These are phyloP conservation scores for Gossypium aridum DNA, from an alignment of 441 rosid genomes.

Conservation along the genomic window DNA sequence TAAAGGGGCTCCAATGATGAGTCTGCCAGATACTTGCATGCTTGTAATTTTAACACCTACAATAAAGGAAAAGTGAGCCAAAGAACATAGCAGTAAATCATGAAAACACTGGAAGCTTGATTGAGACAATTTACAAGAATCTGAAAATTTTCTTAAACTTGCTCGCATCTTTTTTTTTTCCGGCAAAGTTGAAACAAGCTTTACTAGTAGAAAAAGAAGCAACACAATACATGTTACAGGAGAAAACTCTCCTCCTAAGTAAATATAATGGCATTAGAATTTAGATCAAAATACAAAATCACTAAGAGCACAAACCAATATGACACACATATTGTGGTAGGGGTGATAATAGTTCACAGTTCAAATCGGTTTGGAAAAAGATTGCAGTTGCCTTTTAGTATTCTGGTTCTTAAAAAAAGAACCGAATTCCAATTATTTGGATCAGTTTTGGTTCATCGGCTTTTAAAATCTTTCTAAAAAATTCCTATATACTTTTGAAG, in stretches of 20 bases:
- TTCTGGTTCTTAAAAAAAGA: too few relatives aligned
- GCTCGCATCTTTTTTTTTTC: background rate
- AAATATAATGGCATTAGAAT: background rate
- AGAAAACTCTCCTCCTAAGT: background rate
- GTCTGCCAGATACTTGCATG: conserved; percentile 90
- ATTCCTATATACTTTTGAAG: too few relatives aligned
- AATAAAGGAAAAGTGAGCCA: conserved; percentile 7
- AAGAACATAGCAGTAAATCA: background rate
- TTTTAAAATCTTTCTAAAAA: too few relatives aligned
- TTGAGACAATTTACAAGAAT: background rate
- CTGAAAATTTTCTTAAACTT: background rate
- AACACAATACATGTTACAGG: background rate
- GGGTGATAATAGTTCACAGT: too few relatives aligned
- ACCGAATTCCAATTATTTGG: too few relatives aligned
- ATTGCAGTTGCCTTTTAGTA: too few relatives aligned
- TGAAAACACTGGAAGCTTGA: background rate
- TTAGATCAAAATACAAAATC: background rate
- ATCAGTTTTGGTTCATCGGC: too few relatives aligned
- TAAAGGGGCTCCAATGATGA: conserved; percentile 89
- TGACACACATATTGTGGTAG: background rate
- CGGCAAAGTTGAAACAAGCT: background rate
- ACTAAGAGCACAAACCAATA: background rate
- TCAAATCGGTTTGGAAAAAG: too few relatives aligned
- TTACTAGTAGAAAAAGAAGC: background rate
- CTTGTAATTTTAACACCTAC: conserved; percentile 91